Conservation (phyloP, 495 filamentous ascomycete genomes). For the Xylaria palmicola region DNA sequence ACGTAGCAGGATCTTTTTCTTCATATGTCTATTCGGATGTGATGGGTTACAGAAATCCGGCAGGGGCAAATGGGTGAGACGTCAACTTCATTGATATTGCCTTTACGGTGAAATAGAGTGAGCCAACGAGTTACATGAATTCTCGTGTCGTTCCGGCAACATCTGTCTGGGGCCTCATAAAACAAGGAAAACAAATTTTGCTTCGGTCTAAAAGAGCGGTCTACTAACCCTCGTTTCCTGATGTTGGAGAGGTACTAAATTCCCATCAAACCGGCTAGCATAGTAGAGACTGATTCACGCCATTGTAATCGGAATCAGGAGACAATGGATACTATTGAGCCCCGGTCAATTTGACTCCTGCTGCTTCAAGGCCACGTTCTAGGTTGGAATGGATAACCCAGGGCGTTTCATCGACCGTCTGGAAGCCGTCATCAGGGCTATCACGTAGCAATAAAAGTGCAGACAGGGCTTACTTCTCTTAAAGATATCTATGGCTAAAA, state of each 20-base stretch:
- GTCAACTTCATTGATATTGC: conserved; percentile 18
- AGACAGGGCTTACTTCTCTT: conserved; percentile 10
- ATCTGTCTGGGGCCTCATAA: conserved; percentile 31
- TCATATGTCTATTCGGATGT: conserved; percentile 29
- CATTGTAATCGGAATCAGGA: background rate
- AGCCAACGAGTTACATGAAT: conserved; percentile 33
- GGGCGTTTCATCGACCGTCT: conserved; percentile 2
- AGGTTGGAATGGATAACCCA: background rate
- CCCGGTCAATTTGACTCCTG: background rate
- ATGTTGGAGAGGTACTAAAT: conserved; percentile 35
- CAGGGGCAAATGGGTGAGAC: conserved; percentile 33
- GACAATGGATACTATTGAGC: conserved; percentile 2
- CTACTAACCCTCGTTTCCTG: conserved; percentile 28
- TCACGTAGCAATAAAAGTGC: background rate
- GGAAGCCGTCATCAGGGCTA: background rate
- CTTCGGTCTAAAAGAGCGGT: conserved; percentile 28
- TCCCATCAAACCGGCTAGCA: conserved; percentile 22
- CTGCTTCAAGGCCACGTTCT: background rate
- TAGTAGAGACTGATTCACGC: background rate
- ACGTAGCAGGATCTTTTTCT: conserved; percentile 15
- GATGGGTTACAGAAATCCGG: conserved; percentile 29
- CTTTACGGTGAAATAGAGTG: conserved; percentile 29
- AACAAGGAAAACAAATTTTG: conserved; percentile 36
- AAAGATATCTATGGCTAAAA: conserved; percentile 10
- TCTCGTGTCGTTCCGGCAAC: conserved; percentile 23